Conservation (phyloP, 75 land plant genomes). For the Selaginella moellendorffii region DNA sequence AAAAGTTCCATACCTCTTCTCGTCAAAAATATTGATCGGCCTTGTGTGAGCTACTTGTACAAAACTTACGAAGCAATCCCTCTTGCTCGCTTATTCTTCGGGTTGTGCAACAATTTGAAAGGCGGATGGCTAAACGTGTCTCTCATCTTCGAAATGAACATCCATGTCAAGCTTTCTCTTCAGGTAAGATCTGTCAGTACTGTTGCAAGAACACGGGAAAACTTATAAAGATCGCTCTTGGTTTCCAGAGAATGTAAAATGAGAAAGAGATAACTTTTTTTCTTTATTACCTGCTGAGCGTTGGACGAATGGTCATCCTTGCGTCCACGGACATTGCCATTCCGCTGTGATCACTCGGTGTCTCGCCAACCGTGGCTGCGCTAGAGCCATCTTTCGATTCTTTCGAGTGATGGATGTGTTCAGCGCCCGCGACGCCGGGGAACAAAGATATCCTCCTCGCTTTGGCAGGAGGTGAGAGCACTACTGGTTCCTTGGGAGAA, state of each 20-base stretch:
- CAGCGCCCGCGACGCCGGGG: constrained; percentile 31
- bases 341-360: constrained; percentile 24
- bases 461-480: constrained; percentile 80
- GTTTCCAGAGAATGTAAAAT: neutral
- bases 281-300: constrained; percentile 47
- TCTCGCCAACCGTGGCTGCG: constrained; percentile 17
- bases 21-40: too few species aligned
- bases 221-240: neutral
- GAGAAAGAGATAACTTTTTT: neutral
- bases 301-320: constrained; percentile 39
- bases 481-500: constrained; percentile 56
- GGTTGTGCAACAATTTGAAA: too few species aligned
- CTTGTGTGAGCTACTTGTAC: too few species aligned
- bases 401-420: constrained; percentile 1
- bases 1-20: too few species aligned
- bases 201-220: constrained; percentile 20
- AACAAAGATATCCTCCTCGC: constrained; percentile 46
- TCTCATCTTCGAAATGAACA: constrained; percentile 25
- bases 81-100: too few species aligned
- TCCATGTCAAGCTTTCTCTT: constrained; percentile 80
- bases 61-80: too few species aligned
- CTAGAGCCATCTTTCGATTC: constrained; percentile 13
- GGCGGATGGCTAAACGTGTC: too few species aligned
- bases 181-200: constrained; percentile 61
- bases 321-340: constrained; percentile 68